These are phyloP conservation scores for Arabidopsis hybrid DNA, from an alignment of 441 rosid species.

Conservation along the genomic window DNA sequence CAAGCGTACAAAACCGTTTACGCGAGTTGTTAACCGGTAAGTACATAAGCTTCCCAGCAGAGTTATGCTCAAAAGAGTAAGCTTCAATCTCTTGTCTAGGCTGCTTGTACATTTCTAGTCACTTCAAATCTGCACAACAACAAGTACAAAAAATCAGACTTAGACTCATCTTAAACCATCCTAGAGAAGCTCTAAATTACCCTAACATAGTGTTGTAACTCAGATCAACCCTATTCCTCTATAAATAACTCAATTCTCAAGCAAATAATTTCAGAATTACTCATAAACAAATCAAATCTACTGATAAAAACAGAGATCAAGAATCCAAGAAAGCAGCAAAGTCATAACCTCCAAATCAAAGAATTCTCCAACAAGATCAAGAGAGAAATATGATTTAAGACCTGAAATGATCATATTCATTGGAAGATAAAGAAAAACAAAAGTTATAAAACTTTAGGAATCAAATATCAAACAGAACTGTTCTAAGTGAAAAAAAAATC, in stretches of 20 bases:
- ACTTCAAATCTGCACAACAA: conserved; percentile 28
- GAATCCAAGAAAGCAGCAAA: conserved; percentile 19
- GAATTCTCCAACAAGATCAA: conserved; percentile 23
- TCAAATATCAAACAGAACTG: conserved; percentile 16
- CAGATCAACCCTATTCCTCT: conserved; percentile 12
- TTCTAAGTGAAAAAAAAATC: conserved; percentile 8
- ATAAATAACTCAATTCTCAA: not conserved
- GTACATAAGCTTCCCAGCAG: conserved; percentile 30
- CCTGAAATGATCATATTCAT: conserved; percentile 14
- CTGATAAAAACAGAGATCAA: conserved; percentile 3
- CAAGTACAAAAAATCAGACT: conserved; percentile 8
- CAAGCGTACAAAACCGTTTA: conserved; percentile 64
- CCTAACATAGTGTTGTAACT: conserved; percentile 13
- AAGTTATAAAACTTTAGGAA: not conserved
- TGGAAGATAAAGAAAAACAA: not conserved
- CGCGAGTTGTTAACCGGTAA: conserved; percentile 49
- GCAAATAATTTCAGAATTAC: not conserved
- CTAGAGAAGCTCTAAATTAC: conserved; percentile 10
- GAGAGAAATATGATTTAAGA: not conserved
- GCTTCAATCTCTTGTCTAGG: conserved; percentile 38
- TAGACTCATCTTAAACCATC: conserved; percentile 14
- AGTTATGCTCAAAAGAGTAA: conserved; percentile 27
- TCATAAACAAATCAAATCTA: conserved; percentile 15
- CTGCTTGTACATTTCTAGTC: conserved; percentile 35
- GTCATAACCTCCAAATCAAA: not conserved